Percentiles rank a stretch among this genome's conserved stretches.
Evolutionary conservation across 2,329 filamentous ascomycete species (phyloP).

Genomic region (Ophiostoma triangulosporum): DNA sequence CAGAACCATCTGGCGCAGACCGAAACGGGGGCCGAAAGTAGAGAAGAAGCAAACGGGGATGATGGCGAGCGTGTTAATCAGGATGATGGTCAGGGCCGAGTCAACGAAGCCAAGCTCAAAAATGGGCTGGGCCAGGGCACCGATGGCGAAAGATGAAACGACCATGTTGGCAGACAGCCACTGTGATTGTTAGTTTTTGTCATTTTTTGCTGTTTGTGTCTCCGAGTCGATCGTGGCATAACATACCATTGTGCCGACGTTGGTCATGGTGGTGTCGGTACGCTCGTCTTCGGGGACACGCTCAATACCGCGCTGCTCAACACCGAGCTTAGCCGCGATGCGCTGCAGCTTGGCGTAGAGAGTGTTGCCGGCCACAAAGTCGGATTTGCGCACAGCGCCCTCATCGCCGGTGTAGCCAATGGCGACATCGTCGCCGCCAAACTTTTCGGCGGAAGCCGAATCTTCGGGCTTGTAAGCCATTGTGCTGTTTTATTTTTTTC

Average conservation of each 20-base stretch:
- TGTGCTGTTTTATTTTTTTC: conserved; percentile 1
- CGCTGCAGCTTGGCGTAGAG: conserved; percentile 36
- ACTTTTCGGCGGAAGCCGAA: conserved; percentile 9
- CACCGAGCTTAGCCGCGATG: conserved; percentile 48
- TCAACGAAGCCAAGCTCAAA: conserved; percentile 63
- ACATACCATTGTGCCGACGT: conserved; percentile 59
- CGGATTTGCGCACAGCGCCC: conserved; percentile 14
- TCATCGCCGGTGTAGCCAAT: conserved; percentile 15
- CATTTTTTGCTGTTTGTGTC: not conserved
- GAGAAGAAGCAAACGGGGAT: conserved; percentile 42
- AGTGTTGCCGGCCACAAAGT: conserved; percentile 13
- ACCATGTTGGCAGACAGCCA: conserved; percentile 72
- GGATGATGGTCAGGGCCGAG: conserved; percentile 55
- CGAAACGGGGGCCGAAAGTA: conserved; percentile 41
- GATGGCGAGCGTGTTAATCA: conserved; percentile 58
- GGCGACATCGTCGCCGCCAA: conserved; percentile 8
- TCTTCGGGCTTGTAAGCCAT: conserved; percentile 6
- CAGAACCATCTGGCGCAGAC: conserved; percentile 46
- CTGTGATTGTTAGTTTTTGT: conserved; percentile 23
- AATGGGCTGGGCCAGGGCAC: conserved; percentile 52
- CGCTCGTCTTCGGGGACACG: conserved; percentile 58
- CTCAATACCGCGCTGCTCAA: conserved; percentile 66
- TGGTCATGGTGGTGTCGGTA: conserved; percentile 49
- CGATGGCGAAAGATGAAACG: conserved; percentile 63
- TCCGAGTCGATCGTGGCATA: not conserved